phyloP scores from a whole-genome alignment of 257 asterid species.

The Fraxinus americana region DNA sequence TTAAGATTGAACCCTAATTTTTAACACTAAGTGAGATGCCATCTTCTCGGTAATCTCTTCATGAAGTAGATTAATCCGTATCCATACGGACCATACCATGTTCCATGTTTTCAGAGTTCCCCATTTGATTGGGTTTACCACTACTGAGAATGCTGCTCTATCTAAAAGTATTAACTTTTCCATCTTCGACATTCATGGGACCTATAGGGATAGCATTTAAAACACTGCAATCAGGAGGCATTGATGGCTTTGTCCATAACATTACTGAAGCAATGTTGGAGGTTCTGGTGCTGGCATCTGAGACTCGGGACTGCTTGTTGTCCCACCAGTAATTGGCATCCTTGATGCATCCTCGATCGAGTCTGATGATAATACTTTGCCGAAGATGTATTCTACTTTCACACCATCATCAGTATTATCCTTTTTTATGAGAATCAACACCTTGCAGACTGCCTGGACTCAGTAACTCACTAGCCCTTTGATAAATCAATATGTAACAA shows the following conservation, averaged over 20 bases:
- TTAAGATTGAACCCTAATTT: no score
- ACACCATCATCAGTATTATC: constrained; percentile 32
- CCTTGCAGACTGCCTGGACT: constrained; percentile 34
- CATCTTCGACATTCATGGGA: constrained; percentile 33
- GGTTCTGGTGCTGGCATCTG: constrained; percentile 53
- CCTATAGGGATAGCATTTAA: constrained; percentile 39
- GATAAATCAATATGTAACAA: no score
- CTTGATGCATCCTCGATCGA: constrained; percentile 22
- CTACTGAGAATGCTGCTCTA: constrained; percentile 21
- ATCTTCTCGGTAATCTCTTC: constrained; percentile 36
- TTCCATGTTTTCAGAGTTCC: constrained; percentile 32
- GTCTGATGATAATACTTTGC: constrained; percentile 31
- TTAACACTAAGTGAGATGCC: constrained; percentile 37
- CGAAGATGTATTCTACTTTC: constrained; percentile 38
- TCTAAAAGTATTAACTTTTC: constrained; percentile 22
- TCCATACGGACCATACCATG: constrained; percentile 18
- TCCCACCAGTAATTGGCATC: constrained; percentile 34
- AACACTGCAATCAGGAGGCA: constrained; percentile 75
- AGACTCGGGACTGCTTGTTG: constrained; percentile 39
- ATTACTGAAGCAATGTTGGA: constrained; percentile 49
- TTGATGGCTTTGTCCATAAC: constrained; percentile 98
- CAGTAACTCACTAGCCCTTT: constrained; percentile 36
- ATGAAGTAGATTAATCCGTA: constrained; percentile 33
- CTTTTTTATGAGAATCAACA: constrained; percentile 36
- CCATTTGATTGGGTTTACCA: constrained; percentile 34